Base-by-base conservation (phyloP, 208 protist species). In the Trypanosoma lewisi region DNA sequence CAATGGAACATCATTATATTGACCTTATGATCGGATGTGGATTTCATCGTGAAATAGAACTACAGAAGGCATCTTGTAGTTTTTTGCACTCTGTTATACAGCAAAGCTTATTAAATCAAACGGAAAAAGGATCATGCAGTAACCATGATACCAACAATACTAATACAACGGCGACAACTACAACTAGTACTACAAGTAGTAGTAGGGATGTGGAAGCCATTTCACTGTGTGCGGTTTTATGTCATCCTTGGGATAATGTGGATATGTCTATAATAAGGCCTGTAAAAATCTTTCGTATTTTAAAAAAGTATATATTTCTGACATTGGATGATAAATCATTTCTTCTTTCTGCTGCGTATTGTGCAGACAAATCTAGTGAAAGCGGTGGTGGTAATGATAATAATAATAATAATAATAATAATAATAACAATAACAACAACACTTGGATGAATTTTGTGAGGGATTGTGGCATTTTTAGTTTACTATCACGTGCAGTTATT, bases 241-340 rank as follows among this genome's bases (percentile, higher is more conserved):
- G 87, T 56, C 75, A 96, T 65, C 87, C 90, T 37, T 94, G 87
- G 87, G 82, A 94, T 53, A 75, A 74, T 59, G 78, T 87, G 0
- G 91, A 96, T 75, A 83, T 94, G 77, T 85, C 84, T 19, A 78
- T 91, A n/a, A 75, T 96, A 34, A 69, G 60, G 12, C 87, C 85
- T 11, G 60, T 50, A 28, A 89, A 85, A 17, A 78, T 96, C 23
- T 93, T 96, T 67, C 36, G 65, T 6, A 85, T 93, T 67, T 57
- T 96, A 12, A 71, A 80, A 39, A 66, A 68, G 12, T 67, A 82
- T 34, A 66, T 96, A 31, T 63, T 73, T 41, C 52, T 50, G 4
- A 17, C 39, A 12, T 8, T 72, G 1, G 49, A 62, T 61, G 58
- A 63, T 57, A 21, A 11, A 31, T 17, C 19, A 51, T 0, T 39